Percentiles rank a stretch among this genome's conserved stretches.
phyloP scores from a whole-genome alignment of 495 filamentous ascomycete species.

The Podospora anserina region DNA sequence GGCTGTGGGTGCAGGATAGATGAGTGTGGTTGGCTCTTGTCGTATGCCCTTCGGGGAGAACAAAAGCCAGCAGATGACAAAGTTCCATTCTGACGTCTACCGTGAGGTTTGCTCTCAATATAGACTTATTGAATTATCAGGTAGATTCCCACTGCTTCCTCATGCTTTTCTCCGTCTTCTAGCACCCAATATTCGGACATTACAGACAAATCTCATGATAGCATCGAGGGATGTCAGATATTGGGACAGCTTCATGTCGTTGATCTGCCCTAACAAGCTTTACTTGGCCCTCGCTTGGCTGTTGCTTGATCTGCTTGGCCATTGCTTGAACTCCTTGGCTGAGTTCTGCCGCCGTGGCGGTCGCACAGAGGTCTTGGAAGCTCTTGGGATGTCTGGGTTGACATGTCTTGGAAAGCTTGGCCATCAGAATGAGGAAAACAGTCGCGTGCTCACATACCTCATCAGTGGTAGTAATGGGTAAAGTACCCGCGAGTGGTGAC shows the following conservation, averaged over 20 bases:
- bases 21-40: background rate
- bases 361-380: slow-evolving; percentile 1
- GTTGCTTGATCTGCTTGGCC: slow-evolving; percentile 14
- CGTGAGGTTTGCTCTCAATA: too few species aligned
- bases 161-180: too few species aligned
- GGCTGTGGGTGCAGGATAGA: background rate
- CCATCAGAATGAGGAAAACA: slow-evolving; percentile 10
- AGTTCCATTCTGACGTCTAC: background rate
- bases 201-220: background rate
- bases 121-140: too few species aligned
- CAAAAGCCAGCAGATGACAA: background rate
- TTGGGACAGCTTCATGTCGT: background rate
- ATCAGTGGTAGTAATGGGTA: background rate
- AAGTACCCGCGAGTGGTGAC: background rate
- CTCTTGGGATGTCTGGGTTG: background rate
- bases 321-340: background rate
- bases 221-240: background rate
- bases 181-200: too few species aligned
- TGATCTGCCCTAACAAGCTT: slow-evolving; percentile 5
- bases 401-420: slow-evolving; percentile 16
- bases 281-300: background rate
- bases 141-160: background rate
- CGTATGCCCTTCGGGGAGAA: background rate
- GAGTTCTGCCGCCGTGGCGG: background rate
- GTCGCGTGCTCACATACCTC: slow-evolving; percentile 13